phyloP scores from a whole-genome alignment of 2,329 filamentous ascomycete species.

The Rutstroemia sp. region DNA sequence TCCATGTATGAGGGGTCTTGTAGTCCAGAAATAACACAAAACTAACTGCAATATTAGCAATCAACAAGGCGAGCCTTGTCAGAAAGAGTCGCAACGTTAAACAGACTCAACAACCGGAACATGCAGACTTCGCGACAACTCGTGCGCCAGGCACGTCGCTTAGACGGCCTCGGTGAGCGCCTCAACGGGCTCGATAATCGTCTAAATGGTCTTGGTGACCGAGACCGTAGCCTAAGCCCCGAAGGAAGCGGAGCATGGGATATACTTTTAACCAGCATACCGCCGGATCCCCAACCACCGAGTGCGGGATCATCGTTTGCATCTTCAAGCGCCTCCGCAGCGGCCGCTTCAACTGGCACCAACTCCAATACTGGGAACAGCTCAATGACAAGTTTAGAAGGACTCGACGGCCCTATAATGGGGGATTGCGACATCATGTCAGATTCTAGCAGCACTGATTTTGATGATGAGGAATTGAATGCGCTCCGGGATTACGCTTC shows the following conservation, averaged over 20 bases:
- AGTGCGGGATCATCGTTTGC: constrained; percentile 74
- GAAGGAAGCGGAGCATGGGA: constrained; percentile 64
- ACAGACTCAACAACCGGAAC: neutral
- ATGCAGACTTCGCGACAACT: neutral
- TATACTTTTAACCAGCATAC: constrained; percentile 70
- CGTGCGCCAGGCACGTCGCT: constrained; percentile 1
- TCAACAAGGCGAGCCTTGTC: constrained; percentile 10
- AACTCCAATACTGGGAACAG: constrained; percentile 21
- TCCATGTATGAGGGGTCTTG: neutral
- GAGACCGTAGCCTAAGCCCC: constrained; percentile 73
- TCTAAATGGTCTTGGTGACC: constrained; percentile 26
- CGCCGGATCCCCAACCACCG: constrained; percentile 73
- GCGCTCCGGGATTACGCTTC: constrained; percentile 4
- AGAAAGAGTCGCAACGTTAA: constrained; percentile 3
- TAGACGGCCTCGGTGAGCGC: constrained; percentile 6
- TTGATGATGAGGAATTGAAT: constrained; percentile 31
- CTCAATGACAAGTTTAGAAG: constrained; percentile 23
- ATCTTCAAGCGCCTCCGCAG: constrained; percentile 22
- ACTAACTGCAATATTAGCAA: neutral
- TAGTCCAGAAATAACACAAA: neutral
- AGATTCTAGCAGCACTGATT: constrained; percentile 24
- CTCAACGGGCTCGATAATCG: neutral
- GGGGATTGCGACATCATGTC: constrained; percentile 23
- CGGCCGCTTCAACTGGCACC: constrained; percentile 21
- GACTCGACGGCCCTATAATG: constrained; percentile 11